A percentile compares a stretch with the other conserved stretches of the same genome.
Evolutionary conservation across 1,284 basidiomycete genomes (phyloP).

Genomic region (Ustilago vetiveriae): DNA sequence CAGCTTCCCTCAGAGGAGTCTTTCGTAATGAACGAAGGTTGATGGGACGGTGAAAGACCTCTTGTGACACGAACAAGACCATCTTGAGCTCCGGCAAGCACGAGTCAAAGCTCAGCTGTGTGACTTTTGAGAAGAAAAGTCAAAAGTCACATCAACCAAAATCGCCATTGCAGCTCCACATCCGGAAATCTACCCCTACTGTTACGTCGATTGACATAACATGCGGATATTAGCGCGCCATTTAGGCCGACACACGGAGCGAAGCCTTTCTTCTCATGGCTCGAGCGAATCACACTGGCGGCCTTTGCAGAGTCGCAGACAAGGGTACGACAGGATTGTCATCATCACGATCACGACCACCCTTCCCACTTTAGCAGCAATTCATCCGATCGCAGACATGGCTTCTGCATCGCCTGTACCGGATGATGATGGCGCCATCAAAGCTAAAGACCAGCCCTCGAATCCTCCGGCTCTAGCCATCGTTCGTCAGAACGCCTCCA

Average conservation of each 20-base stretch:
- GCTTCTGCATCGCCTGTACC: slow-evolving; percentile 16
- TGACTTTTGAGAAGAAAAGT: neutral
- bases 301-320: slow-evolving; percentile 3
- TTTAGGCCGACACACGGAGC: slow-evolving; percentile 15
- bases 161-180: slow-evolving; percentile 21
- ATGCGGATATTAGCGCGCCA: neutral
- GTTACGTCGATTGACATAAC: slow-evolving; percentile 9
- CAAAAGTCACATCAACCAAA: slow-evolving; percentile 15
- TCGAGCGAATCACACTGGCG: slow-evolving; percentile 26
- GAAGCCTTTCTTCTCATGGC: slow-evolving; percentile 12
- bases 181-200: neutral
- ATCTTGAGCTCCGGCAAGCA: neutral
- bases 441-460: slow-evolving; percentile 8
- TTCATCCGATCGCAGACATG: slow-evolving; percentile 10
- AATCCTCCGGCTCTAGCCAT: slow-evolving; percentile 25
- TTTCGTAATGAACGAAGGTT: neutral
- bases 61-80: slow-evolving; percentile 12
- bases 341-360: neutral
- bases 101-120: slow-evolving; percentile 6
- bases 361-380: no score
- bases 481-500: slow-evolving; percentile 33
- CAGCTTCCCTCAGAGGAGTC: neutral
- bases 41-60: neutral
- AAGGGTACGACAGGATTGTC: slow-evolving; percentile 4
- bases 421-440: slow-evolving; percentile 10